Conservation (phyloP, 202 grass and related monocot species). For the Saccharum hybrid region DNA sequence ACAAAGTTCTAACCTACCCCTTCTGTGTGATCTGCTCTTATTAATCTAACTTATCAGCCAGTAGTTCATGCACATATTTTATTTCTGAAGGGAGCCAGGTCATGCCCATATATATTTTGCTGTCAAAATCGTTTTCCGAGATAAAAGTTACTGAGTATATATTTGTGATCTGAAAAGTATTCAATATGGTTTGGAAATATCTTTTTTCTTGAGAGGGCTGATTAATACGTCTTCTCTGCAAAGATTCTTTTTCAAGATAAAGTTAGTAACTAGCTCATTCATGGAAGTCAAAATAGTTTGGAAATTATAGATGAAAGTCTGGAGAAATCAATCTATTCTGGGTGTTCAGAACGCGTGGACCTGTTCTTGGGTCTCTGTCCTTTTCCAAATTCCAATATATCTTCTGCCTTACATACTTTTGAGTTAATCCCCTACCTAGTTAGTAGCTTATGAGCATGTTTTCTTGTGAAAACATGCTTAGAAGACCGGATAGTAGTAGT, state of each 20-base stretch:
- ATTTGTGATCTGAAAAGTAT: not conserved
- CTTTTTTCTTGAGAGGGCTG: not conserved
- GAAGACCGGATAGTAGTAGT: too few species aligned
- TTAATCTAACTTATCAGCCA: not conserved
- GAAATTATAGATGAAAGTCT: not conserved
- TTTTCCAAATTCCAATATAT: not conserved
- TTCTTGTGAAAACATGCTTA: not conserved
- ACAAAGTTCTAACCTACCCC: constrained; percentile 16
- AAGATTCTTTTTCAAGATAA: not conserved
- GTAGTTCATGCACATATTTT: not conserved
- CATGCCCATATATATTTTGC: not conserved
- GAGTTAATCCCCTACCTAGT: too few species aligned
- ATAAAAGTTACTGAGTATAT: not conserved
- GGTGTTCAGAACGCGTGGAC: not conserved
- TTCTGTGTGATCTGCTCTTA: not conserved
- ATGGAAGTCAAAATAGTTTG: constrained; percentile 2
- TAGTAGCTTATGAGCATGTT: not conserved
- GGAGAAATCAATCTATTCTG: not conserved
- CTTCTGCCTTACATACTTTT: not conserved
- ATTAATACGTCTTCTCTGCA: not conserved
- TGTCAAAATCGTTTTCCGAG: not conserved
- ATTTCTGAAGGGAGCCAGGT: not conserved
- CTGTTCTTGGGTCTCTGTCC: not conserved
- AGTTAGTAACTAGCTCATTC: not conserved
- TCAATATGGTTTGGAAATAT: not conserved